Evolutionary conservation across 306 rosid species (phyloP), one percentile per base, ranked within the genome.

Genomic region (Medicago lupulina): DNA sequence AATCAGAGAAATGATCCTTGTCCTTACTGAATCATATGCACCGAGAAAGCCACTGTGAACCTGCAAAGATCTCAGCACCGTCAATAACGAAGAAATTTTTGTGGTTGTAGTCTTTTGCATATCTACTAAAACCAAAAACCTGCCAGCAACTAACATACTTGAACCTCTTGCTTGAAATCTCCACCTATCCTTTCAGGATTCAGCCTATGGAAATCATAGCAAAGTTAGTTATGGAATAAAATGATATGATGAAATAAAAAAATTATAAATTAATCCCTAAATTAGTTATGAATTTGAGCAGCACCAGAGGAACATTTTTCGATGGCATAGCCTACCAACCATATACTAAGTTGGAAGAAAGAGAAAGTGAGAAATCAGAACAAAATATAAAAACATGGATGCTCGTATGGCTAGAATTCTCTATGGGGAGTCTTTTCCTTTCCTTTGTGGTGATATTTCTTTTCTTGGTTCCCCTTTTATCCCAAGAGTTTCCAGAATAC

Each of bases 181-280:
- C 98, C 98, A 44, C 98, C 96, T 65, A 95, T 89, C 87, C 98
- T 92, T 85, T 92, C 98, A 67, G 98, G 98, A 80, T 95, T 95
- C 51, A 92, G 76, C 93, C 98, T 95, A 73, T 16, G 39, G 41
- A 79, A 73, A 80, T 77, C 60, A 60, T 8, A 78, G 59, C 12
- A 55, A 70, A 80, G 71, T 74, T 73, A 77, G 70, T 18, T 36
- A 28, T 53, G 71, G 76, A 74, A 76, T 61, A n/a, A 72, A 74
- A 78, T 69, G 23, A 18, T 66, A 39, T 7, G 15, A 39, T 58
- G 18, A 67, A 72, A 71, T 58, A 5, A 39, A 70, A 78, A 71
- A 14, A 15, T 15, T 17, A 50, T 50, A 49, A 49, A 50, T 50
- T n/a, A 50, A 50, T 50, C 57, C 18, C 57, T 50, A n/a, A 50